Evolutionary conservation across 352 stramenopile species (phyloP).

Genomic region (Phytophthora ohioensis): DNA sequence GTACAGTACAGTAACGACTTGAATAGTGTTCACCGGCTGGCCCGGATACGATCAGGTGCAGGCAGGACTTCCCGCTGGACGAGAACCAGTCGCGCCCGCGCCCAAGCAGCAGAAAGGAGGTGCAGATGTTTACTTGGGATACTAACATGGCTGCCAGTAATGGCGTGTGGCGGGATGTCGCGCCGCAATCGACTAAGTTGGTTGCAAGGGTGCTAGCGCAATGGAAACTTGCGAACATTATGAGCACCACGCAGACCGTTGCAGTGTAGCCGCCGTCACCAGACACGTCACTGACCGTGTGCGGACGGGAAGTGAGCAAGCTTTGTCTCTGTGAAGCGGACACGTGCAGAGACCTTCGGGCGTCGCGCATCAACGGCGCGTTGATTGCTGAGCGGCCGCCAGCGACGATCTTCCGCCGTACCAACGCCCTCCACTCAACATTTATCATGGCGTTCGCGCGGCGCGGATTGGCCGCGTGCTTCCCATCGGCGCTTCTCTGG

Average conservation of each 20-base stretch:
- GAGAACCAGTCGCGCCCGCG: not conserved
- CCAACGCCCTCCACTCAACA: constrained; percentile 34
- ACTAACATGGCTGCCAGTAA: constrained; percentile 37
- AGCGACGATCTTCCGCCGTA: constrained; percentile 33
- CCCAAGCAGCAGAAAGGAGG: constrained; percentile 25
- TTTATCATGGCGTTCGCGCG: not conserved
- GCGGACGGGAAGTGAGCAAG: not conserved
- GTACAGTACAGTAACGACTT: not conserved
- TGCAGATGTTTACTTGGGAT: constrained; percentile 29
- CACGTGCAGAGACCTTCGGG: constrained; percentile 11
- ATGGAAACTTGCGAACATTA: not conserved
- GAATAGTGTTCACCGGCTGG: constrained; percentile 37
- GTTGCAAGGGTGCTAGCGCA: not conserved
- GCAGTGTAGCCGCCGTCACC: not conserved
- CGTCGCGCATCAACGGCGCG: not conserved
- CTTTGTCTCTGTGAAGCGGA: constrained; percentile 10
- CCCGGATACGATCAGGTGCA: constrained; percentile 6
- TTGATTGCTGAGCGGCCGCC: constrained; percentile 32
- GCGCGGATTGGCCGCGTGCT: not conserved
- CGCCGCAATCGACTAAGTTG: constrained; percentile 8
- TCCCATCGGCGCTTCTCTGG: constrained; percentile 3
- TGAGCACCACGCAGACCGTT: not conserved
- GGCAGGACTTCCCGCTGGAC: not conserved
- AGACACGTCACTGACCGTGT: not conserved
- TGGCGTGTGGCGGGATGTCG: constrained; percentile 2